These are phyloP conservation scores for Clonostachys sp. DNA, from an alignment of 2,329 filamentous ascomycete species.

Conservation along the genomic window DNA sequence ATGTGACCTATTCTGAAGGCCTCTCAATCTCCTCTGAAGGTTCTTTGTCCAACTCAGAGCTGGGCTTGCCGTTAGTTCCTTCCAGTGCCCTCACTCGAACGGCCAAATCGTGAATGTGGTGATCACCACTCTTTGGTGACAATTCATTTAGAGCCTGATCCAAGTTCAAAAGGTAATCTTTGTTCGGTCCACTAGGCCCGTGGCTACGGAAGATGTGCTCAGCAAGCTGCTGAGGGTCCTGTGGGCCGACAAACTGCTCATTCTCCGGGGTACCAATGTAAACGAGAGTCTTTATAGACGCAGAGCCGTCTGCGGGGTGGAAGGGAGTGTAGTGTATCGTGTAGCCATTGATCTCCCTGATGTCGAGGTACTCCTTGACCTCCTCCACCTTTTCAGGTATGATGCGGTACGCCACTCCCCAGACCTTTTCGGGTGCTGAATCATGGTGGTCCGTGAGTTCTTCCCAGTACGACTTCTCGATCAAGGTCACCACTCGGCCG, in stretches of 20 bases:
- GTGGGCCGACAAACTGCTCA: slow-evolving; percentile 82
- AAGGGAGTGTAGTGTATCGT: slow-evolving; percentile 89
- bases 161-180: slow-evolving; percentile 80
- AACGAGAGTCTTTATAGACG: slow-evolving; percentile 57
- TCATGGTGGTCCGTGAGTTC: slow-evolving; percentile 66
- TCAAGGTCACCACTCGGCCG: slow-evolving; percentile 89
- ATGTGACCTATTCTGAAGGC: too few relatives aligned
- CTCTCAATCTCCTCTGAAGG: too few relatives aligned
- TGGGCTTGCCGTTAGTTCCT: not conserved
- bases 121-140: slow-evolving; percentile 72
- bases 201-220: slow-evolving; percentile 72
- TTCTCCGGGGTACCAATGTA: slow-evolving; percentile 96
- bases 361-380: slow-evolving; percentile 87
- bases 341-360: slow-evolving; percentile 96
- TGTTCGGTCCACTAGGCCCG: slow-evolving; percentile 85
- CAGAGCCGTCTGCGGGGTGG: slow-evolving; percentile 39
- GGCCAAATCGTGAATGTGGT: slow-evolving; percentile 80
- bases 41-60: too few relatives aligned
- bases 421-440: slow-evolving; percentile 63
- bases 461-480: slow-evolving; percentile 79
- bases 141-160: slow-evolving; percentile 71
- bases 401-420: slow-evolving; percentile 92
- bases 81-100: slow-evolving; percentile 60
- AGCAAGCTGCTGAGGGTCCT: slow-evolving; percentile 73
- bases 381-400: slow-evolving; percentile 65